Evolutionary conservation across 2,329 filamentous ascomycete genomes (phyloP).

Genomic region (Colletotrichum sp.): DNA sequence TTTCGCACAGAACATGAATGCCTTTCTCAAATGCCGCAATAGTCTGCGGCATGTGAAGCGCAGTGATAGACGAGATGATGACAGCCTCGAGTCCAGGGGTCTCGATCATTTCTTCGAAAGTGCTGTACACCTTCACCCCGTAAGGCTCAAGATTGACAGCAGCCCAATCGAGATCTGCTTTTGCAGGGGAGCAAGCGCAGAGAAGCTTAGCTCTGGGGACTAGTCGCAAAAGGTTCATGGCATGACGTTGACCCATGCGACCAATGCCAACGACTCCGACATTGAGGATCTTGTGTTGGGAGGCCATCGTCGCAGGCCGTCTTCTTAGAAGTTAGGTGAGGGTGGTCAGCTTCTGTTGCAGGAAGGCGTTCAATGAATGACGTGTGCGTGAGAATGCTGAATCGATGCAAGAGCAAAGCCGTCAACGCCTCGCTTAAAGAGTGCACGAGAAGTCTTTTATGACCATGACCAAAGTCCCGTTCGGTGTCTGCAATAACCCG

Average conservation of each 20-base stretch:
- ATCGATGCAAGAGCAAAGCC: not conserved
- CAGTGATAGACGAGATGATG: slow-evolving; percentile 46
- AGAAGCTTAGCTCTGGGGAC: slow-evolving; percentile 52
- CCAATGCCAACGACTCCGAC: slow-evolving; percentile 55
- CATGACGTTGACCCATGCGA: slow-evolving; percentile 58
- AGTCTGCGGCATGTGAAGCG: slow-evolving; percentile 62
- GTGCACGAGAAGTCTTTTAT: not conserved
- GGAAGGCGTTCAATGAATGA: not conserved
- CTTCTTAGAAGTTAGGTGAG: not conserved
- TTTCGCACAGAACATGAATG: slow-evolving; percentile 64
- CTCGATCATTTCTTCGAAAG: slow-evolving; percentile 52
- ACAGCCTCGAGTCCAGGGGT: slow-evolving; percentile 42
- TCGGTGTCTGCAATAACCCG: not conserved
- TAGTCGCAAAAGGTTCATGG: slow-evolving; percentile 48
- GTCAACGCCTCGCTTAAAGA: not conserved
- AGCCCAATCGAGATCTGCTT: slow-evolving; percentile 48
- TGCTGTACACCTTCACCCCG: slow-evolving; percentile 46
- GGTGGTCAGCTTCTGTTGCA: not conserved
- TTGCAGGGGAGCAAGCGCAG: slow-evolving; percentile 52
- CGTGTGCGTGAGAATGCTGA: not conserved
- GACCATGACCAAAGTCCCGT: not conserved
- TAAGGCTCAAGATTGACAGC: slow-evolving; percentile 44
- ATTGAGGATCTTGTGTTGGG: slow-evolving; percentile 34
- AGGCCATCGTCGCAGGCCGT: not conserved
- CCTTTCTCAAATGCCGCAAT: slow-evolving; percentile 59